These are phyloP conservation scores for Trichophyton rubrum DNA, from an alignment of 2,329 filamentous ascomycete genomes.

Conservation along the genomic window DNA sequence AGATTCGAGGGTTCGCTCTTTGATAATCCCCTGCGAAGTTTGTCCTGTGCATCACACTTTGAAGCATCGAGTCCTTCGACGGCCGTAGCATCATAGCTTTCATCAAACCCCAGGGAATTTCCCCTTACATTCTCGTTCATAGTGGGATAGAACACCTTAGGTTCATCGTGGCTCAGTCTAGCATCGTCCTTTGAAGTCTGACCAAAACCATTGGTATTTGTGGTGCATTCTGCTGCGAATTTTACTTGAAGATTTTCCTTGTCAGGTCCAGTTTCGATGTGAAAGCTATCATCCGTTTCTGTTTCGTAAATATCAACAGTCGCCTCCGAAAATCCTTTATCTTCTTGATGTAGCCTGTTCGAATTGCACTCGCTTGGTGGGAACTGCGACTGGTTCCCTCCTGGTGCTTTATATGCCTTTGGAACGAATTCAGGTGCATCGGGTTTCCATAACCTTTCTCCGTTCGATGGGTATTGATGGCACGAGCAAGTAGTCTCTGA, in stretches of 20 bases:
- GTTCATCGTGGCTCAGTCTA: not conserved
- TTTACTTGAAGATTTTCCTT: not conserved
- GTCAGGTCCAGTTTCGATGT: constrained; percentile 8
- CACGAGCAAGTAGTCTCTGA: not conserved
- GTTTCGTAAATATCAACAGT: constrained; percentile 10
- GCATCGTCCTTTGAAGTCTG: not conserved
- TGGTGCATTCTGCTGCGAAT: not conserved
- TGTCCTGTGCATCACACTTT: not conserved
- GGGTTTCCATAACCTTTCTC: constrained; percentile 21
- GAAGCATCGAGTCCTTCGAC: not conserved
- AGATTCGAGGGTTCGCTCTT: constrained; percentile 14
- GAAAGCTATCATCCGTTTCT: constrained; percentile 11
- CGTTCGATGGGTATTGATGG: not conserved
- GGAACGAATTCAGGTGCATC: constrained; percentile 33
- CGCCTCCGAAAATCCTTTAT: not conserved
- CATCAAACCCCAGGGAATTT: not conserved
- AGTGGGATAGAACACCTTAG: not conserved
- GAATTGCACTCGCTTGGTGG: constrained; percentile 5
- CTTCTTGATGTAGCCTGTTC: not conserved
- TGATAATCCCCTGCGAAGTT: constrained; percentile 11
- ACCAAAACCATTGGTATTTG: not conserved
- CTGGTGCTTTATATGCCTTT: constrained; percentile 6
- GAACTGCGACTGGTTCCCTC: not conserved
- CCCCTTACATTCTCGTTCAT: not conserved
- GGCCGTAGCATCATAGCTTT: not conserved